phyloP scores from a whole-genome alignment of 225 moss, liverwort and hornwort species.

The Rhytidiadelphus loreus region DNA sequence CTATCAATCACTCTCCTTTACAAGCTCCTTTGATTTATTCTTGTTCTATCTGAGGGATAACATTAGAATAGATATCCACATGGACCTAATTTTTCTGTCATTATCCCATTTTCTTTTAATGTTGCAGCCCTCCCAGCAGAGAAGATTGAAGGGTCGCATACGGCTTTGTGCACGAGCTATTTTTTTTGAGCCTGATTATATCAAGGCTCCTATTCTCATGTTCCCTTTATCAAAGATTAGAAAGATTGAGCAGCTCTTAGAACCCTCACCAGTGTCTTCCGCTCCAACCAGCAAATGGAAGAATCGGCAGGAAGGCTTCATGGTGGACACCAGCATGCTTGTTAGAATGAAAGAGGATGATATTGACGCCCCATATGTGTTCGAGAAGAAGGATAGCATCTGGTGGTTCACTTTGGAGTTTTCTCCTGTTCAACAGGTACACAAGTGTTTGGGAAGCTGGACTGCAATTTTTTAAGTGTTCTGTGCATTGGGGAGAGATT shows the following conservation, averaged over 20 bases:
- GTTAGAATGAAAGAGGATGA: conserved; percentile 97
- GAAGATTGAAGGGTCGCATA: conserved; percentile 85
- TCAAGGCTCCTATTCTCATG: conserved; percentile 89
- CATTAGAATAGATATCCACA: background rate
- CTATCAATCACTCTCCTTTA: background rate
- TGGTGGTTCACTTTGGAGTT: conserved; percentile 98
- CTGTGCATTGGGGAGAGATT: background rate
- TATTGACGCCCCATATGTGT: conserved; percentile 81
- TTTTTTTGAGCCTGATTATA: conserved; percentile 89
- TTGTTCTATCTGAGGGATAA: background rate
- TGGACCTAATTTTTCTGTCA: background rate
- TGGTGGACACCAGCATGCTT: conserved; percentile 58
- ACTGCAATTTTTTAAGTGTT: background rate
- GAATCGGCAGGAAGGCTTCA: conserved; percentile 74
- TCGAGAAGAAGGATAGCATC: conserved; percentile 69
- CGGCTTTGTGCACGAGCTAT: conserved; percentile 82
- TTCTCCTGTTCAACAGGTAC: conserved; percentile 77
- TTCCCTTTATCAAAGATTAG: conserved; percentile 75
- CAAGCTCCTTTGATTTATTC: background rate
- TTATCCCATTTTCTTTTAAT: background rate
- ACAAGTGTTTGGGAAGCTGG: background rate
- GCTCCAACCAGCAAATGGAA: conserved; percentile 58
- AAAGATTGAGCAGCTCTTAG: conserved; percentile 68
- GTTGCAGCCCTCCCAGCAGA: conserved; percentile 73
- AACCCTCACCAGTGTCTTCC: conserved; percentile 46